Percentiles rank a stretch among this genome's conserved stretches.
phyloP scores from a whole-genome alignment of 1,284 basidiomycete species.

The Uromyces viciae-fabae region DNA sequence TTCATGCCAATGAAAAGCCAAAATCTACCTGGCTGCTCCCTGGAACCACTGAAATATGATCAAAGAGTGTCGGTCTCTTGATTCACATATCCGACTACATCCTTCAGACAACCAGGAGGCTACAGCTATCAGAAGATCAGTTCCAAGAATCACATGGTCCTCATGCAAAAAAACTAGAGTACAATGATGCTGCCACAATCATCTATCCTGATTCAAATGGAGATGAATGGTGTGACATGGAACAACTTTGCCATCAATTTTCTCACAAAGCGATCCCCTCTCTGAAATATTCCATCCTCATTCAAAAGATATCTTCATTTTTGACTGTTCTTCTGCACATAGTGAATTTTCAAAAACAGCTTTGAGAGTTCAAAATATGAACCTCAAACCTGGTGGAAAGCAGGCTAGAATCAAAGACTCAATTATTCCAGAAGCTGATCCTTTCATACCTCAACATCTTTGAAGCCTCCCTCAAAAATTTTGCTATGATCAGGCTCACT shows the following conservation, averaged over 20 bases:
- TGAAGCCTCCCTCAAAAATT: background rate
- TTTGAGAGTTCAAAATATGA: conserved; percentile 13
- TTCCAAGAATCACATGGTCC: background rate
- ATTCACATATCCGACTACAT: conserved; percentile 24
- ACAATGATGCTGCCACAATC: background rate
- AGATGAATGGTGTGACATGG: conserved; percentile 8
- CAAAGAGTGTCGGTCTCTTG: background rate
- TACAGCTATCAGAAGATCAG: background rate
- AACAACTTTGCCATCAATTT: background rate
- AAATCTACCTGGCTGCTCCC: conserved; percentile 2
- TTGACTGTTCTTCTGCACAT: conserved; percentile 17
- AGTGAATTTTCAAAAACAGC: background rate
- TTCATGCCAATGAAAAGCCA: conserved; percentile 14
- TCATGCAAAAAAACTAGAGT: background rate
- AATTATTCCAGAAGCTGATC: background rate
- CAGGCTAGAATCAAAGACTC: background rate
- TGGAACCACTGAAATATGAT: background rate
- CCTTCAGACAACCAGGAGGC: background rate
- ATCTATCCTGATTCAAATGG: conserved; percentile 9
- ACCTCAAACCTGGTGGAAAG: conserved; percentile 3
- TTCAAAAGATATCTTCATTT: conserved; percentile 3
- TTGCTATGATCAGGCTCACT: background rate
- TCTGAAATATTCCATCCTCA: background rate
- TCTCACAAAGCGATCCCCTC: conserved; percentile 1
- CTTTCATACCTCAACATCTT: background rate